Evolutionary conservation across 495 filamentous ascomycete genomes (phyloP).

Genomic region (Astrothelium subdiscretum): DNA sequence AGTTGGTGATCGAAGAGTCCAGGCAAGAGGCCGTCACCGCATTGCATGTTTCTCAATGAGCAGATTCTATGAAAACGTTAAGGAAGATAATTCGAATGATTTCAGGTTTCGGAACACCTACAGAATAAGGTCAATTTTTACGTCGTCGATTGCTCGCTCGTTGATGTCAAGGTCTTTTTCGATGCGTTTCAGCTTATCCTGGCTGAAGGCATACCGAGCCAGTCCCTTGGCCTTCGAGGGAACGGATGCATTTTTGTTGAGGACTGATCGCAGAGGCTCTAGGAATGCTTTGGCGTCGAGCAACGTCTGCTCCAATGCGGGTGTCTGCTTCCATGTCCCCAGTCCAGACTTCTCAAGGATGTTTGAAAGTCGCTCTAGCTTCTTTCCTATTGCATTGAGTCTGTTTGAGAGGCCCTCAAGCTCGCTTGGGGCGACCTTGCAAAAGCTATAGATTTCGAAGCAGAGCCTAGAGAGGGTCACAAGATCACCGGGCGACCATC

Average conservation of each 20-base stretch:
- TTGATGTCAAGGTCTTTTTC: neutral
- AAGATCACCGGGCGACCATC: neutral
- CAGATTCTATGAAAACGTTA: neutral
- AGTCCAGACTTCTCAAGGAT: neutral
- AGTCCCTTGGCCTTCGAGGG: neutral
- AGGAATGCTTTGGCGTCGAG: neutral
- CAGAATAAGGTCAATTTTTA: neutral
- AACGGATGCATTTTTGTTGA: neutral
- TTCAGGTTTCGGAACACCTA: neutral
- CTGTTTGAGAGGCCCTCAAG: neutral
- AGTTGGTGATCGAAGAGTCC: neutral
- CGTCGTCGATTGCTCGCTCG: neutral
- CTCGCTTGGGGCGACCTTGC: neutral
- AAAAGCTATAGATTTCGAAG: neutral
- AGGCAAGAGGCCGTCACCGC: neutral
- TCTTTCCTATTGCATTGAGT: neutral
- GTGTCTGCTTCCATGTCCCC: neutral
- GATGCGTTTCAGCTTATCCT: neutral
- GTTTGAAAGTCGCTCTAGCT: neutral
- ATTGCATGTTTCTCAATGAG: neutral
- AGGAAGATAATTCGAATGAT: neutral
- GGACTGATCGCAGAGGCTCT: neutral
- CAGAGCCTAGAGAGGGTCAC: neutral
- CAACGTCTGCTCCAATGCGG: neutral
- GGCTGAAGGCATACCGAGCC: neutral